Evolutionary conservation across 768 basidiomycete species (phyloP), one percentile per base, ranked within the genome.

Genomic region (Fistulinella prunicolor): DNA sequence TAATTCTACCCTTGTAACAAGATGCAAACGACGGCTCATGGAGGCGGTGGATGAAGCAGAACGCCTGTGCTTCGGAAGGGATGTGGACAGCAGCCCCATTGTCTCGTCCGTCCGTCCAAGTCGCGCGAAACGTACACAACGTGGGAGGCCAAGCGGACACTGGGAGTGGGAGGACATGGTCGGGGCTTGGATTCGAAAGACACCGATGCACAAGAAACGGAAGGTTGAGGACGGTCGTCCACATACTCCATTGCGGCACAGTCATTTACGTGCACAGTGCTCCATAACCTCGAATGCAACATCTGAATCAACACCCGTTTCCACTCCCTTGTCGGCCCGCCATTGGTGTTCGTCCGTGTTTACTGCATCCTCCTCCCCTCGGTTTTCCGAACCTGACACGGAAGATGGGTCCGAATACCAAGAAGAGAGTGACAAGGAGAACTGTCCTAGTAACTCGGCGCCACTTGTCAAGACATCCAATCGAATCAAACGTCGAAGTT

Each of bases 1-100:
- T 34, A 44, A 44, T 38, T 53, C 55, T 37, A 36, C 54, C 12
- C 59, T 64, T 34, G 51, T 73, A 38, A 63, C 65, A 44, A 53
- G 55, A 24, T 70, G 73, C 51, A 71, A 72, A n/a, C 60, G 59
- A 24, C 57, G 69, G 40, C 58, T 81, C 16, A 73, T 81, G 44
- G 70, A 70, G 28, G 56, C 61, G 14, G 72, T 79, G 16, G 81
- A 81, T 22, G 70, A 70, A n/a, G 79, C 79, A 10, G 81, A 83
- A 60, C 57, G 63, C 30, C 67, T 70, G 35, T 79, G 75, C 48
- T 77, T 76, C 30, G 73, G 72, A 23, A 43, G 58, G 19, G 46
- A 42, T 37, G 20, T 36, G 16, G 39, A 44, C 36, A 50, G 38
- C 38, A 58, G 60, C 39, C 61, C 59, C 21, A 30, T 53, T 30